phyloP scores from a whole-genome alignment of 805 yeast genomes.

The Yamadazyma ubonensis region DNA sequence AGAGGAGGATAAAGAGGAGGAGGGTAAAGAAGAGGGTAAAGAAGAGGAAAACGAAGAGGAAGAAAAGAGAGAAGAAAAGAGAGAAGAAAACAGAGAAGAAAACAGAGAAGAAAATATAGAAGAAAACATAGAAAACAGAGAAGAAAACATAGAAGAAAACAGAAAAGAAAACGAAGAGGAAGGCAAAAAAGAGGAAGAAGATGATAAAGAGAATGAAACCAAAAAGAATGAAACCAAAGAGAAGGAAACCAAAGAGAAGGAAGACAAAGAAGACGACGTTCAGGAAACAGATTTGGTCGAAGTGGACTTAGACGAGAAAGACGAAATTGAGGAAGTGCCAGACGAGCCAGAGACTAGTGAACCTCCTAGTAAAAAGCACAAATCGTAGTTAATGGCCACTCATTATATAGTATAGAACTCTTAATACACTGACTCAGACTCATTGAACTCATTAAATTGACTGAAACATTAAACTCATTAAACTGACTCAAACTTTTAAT shows the following conservation, averaged over 20 bases:
- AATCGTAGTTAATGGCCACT: no score
- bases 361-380: neutral
- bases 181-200: neutral
- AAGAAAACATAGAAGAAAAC: neutral
- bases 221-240: neutral
- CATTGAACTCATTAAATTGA: no score
- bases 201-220: slow-evolving; percentile 8
- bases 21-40: slow-evolving; percentile 1
- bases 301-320: neutral
- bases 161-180: neutral
- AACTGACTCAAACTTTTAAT: no score
- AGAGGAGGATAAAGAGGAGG: neutral
- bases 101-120: neutral
- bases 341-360: neutral
- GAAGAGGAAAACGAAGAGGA: slow-evolving; percentile 7
- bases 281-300: neutral
- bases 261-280: neutral
- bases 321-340: neutral
- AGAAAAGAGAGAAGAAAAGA: neutral
- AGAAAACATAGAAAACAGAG: neutral
- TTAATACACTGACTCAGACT: no score
- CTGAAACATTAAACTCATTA: no score
- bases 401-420: no score
- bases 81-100: neutral
- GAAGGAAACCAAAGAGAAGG: neutral